A percentile compares a stretch with the other conserved stretches of the same genome.
These are phyloP conservation scores for Suhomyces bribrorum DNA, from an alignment of 1,139 yeast genomes.

Conservation along the genomic window DNA sequence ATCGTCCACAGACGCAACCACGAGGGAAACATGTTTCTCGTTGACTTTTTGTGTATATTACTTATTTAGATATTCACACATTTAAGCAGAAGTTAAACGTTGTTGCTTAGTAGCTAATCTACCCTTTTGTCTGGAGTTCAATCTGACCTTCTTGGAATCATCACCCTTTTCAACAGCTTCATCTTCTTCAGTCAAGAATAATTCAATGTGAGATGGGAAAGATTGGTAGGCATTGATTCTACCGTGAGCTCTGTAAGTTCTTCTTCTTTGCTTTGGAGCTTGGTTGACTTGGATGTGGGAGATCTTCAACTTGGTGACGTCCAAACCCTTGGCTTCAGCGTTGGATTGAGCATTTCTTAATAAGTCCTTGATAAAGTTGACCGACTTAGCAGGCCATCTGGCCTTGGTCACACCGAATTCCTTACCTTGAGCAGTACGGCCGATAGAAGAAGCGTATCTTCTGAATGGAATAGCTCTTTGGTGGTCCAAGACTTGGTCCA, in stretches of 20 bases:
- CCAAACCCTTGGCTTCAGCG: slow-evolving; percentile 99
- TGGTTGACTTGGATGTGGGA: slow-evolving; percentile 99
- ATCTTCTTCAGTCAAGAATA: slow-evolving; percentile 92
- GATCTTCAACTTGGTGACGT: slow-evolving; percentile 87
- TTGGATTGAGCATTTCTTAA: slow-evolving; percentile 97
- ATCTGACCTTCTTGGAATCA: slow-evolving; percentile 79
- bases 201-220: slow-evolving; percentile 98
- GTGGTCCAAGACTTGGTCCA: slow-evolving; percentile 95
- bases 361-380: slow-evolving; percentile 91
- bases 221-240: slow-evolving; percentile 99
- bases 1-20: background rate
- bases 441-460: slow-evolving; percentile 94
- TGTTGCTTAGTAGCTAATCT: slow-evolving; percentile 87
- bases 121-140: slow-evolving; percentile 90
- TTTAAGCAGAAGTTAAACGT: slow-evolving; percentile 45
- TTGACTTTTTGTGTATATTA: slow-evolving; percentile 13
- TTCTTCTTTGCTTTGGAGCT: slow-evolving; percentile 99
- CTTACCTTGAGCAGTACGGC: slow-evolving; percentile 99
- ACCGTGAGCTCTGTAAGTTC: slow-evolving; percentile 99
- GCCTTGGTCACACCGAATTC: slow-evolving; percentile 99
- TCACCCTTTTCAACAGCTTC: slow-evolving; percentile 93
- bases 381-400: slow-evolving; percentile 99
- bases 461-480: slow-evolving; percentile 99
- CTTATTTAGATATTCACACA: slow-evolving; percentile 14
- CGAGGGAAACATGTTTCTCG: slow-evolving; percentile 6